Evolutionary conservation across 371 early-diverging fungal species (phyloP).

Genomic region (Conidiobolus coronatus): DNA sequence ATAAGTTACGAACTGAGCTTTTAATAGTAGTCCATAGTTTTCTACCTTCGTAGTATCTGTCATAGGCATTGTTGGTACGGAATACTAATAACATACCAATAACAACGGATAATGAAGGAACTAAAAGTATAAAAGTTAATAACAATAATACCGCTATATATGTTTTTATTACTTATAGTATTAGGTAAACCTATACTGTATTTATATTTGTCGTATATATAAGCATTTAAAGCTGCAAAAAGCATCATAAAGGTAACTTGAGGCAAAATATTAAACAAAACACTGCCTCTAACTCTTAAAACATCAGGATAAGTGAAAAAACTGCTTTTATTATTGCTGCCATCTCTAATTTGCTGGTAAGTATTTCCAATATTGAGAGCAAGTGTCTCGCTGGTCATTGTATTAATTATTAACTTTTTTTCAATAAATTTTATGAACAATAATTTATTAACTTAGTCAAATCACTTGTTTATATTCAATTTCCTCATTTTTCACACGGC

Average conservation of each 20-base stretch:
- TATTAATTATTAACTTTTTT: too few relatives aligned
- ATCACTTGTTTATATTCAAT: too few relatives aligned
- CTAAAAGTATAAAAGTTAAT: background rate
- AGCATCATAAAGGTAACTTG: conserved; percentile 3
- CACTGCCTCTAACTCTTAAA: conserved; percentile 5
- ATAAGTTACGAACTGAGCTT: conserved; percentile 30
- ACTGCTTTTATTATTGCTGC: background rate
- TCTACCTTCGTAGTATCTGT: conserved; percentile 22
- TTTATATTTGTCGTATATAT: background rate
- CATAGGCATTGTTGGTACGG: conserved; percentile 57
- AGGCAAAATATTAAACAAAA: conserved; percentile 5
- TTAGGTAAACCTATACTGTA: conserved; percentile 1
- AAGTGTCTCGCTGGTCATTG: too few relatives aligned
- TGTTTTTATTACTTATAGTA: background rate
- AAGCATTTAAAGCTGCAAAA: background rate
- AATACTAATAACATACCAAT: conserved; percentile 46
- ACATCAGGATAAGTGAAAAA: conserved; percentile 4
- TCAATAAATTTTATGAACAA: too few relatives aligned
- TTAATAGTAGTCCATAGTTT: conserved; percentile 6
- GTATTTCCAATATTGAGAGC: too few relatives aligned
- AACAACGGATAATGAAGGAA: conserved; percentile 10
- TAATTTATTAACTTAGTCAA: too few relatives aligned
- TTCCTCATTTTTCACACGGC: too few relatives aligned
- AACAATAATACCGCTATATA: too few relatives aligned
- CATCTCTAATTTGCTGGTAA: too few relatives aligned